A percentile compares a stretch with the other conserved stretches of the same genome.
phyloP scores from a whole-genome alignment of 73 alveolate genomes.

The Symbiodinium natans region DNA sequence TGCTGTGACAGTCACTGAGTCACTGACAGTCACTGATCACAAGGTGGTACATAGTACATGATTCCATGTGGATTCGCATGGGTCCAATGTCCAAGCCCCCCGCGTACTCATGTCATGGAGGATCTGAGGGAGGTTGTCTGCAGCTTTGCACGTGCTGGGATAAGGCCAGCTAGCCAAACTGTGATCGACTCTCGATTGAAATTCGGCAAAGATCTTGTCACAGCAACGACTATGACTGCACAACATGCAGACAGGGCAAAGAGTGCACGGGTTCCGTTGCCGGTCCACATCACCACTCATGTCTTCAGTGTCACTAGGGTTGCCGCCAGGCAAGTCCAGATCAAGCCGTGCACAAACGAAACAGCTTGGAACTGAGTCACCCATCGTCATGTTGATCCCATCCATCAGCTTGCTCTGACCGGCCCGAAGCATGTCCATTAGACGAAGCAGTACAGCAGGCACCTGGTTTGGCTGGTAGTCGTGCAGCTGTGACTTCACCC shows the following conservation, averaged over 20 bases:
- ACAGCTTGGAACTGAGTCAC: neutral
- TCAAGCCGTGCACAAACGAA: neutral
- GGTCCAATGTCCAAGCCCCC: too few species aligned
- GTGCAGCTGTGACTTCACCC: neutral
- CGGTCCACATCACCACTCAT: neutral
- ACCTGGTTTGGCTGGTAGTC: neutral
- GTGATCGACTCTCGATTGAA: too few species aligned
- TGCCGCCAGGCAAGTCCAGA: neutral
- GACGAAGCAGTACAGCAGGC: neutral
- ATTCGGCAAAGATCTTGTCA: neutral
- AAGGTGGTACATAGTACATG: too few species aligned
- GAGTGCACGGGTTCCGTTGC: neutral
- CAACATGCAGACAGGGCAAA: constrained; percentile 12
- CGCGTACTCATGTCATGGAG: too few species aligned
- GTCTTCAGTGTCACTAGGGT: neutral
- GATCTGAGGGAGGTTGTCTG: too few species aligned
- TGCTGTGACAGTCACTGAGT: too few species aligned
- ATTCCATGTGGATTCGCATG: too few species aligned
- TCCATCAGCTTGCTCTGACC: neutral
- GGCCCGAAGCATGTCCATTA: neutral
- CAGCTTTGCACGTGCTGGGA: too few species aligned
- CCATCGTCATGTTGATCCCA: neutral
- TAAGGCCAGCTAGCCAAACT: too few species aligned
- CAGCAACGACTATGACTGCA: neutral
- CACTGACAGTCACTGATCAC: too few species aligned